These are phyloP conservation scores for Ophiocordyceps robertsii DNA, from an alignment of 2,329 filamentous ascomycete genomes.

Conservation along the genomic window DNA sequence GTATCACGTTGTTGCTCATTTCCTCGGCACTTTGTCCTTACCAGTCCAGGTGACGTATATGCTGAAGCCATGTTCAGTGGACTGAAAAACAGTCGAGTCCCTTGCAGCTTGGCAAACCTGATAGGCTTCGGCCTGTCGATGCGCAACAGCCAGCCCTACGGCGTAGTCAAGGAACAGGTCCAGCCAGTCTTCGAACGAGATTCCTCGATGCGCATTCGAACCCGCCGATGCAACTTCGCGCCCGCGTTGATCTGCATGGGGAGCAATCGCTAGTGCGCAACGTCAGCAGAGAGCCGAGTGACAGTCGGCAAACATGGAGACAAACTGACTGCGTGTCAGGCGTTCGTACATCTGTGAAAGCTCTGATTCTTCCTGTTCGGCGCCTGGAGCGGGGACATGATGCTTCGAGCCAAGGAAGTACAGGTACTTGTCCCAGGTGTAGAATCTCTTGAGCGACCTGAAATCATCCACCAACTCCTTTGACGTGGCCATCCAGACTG, in stretches of 20 bases:
- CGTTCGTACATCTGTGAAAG: constrained; percentile 43
- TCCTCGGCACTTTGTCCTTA: constrained; percentile 23
- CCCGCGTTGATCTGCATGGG: constrained; percentile 3
- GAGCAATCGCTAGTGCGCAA: constrained; percentile 5
- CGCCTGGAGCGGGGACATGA: constrained; percentile 7
- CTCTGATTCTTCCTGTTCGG: constrained; percentile 23
- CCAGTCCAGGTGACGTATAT: constrained; percentile 68
- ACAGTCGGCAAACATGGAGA: background rate
- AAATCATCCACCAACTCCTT: constrained; percentile 50
- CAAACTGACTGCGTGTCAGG: constrained; percentile 35
- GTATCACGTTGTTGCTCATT: constrained; percentile 10
- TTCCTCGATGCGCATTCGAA: constrained; percentile 48
- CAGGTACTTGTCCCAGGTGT: constrained; percentile 53
- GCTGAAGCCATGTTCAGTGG: constrained; percentile 52
- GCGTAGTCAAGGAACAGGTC: constrained; percentile 85
- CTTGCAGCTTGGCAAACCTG: constrained; percentile 64
- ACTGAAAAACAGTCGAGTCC: constrained; percentile 72
- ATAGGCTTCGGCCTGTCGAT: constrained; percentile 61
- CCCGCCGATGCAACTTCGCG: background rate
- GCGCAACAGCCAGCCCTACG: constrained; percentile 55
- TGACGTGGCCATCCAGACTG: constrained; percentile 44
- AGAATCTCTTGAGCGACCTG: constrained; percentile 48
- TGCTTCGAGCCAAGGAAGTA: constrained; percentile 34
- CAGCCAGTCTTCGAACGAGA: constrained; percentile 75
- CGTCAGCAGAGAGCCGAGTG: constrained; percentile 3